These are phyloP conservation scores for Sanghuangporus sanghuang DNA, from an alignment of 1,284 basidiomycete species.

Conservation along the genomic window DNA sequence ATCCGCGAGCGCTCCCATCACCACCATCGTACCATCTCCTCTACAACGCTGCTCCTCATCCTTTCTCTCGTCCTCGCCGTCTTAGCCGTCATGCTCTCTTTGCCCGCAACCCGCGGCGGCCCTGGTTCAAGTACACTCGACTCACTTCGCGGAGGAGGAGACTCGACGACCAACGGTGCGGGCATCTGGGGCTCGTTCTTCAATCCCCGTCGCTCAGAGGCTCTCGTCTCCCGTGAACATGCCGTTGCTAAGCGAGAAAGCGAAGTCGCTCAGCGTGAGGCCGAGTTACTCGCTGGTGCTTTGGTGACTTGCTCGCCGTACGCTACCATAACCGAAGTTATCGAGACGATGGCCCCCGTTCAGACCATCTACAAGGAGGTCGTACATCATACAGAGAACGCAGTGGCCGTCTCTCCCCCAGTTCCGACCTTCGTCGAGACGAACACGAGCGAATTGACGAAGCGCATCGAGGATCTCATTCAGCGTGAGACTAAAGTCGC, in stretches of 20 bases:
- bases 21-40: constrained; percentile 79
- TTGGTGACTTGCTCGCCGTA: constrained; percentile 43
- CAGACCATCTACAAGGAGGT: constrained; percentile 83
- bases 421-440: constrained; percentile 52
- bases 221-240: constrained; percentile 69
- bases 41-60: constrained; percentile 79
- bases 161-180: constrained; percentile 31
- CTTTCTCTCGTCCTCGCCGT: constrained; percentile 78
- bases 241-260: constrained; percentile 73
- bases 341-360: constrained; percentile 37
- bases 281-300: constrained; percentile 72
- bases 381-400: constrained; percentile 61
- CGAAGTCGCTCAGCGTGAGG: constrained; percentile 79
- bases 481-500: constrained; percentile 78
- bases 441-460: constrained; percentile 30
- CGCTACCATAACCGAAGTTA: constrained; percentile 41
- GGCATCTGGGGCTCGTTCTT: constrained; percentile 61
- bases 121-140: neutral
- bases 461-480: constrained; percentile 69
- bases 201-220: constrained; percentile 73
- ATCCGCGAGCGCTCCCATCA: constrained; percentile 47
- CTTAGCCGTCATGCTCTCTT: constrained; percentile 78
- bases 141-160: constrained; percentile 16
- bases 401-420: constrained; percentile 58
- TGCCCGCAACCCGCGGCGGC: constrained; percentile 46